phyloP scores from a whole-genome alignment of 768 basidiomycete genomes.

The Mycena filopes region DNA sequence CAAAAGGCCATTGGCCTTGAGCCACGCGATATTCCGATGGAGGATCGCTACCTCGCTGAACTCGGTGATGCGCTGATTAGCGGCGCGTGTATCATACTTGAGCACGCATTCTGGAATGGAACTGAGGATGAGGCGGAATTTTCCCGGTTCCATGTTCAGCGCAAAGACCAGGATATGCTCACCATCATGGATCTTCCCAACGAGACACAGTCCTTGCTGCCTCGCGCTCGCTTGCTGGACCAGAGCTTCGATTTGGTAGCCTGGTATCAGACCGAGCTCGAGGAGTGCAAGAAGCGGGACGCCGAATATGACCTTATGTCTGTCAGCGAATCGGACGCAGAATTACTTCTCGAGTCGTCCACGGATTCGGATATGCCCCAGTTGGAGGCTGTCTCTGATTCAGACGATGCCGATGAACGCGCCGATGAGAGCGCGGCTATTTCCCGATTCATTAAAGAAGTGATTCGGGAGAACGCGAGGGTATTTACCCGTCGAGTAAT shows the following conservation, averaged over 20 bases:
- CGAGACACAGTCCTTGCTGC: background rate
- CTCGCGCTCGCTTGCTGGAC: background rate
- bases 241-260: background rate
- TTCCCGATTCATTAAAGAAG: background rate
- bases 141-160: background rate
- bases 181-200: background rate
- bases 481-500: no score
- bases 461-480: background rate
- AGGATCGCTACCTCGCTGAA: background rate
- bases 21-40: background rate
- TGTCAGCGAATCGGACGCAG: background rate
- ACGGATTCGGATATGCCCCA: background rate
- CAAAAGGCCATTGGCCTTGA: background rate
- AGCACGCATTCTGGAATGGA: background rate
- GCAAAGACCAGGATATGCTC: background rate
- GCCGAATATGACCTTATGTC: background rate
- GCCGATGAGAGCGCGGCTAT: background rate
- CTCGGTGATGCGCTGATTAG: slow-evolving; percentile 1
- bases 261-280: background rate
- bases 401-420: background rate
- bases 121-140: background rate
- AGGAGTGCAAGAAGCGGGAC: background rate
- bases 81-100: background rate
- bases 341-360: background rate
- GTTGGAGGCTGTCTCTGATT: background rate